phyloP scores from a whole-genome alignment of 2,329 filamentous ascomycete species.

The Fonsecaea pedrosoi region DNA sequence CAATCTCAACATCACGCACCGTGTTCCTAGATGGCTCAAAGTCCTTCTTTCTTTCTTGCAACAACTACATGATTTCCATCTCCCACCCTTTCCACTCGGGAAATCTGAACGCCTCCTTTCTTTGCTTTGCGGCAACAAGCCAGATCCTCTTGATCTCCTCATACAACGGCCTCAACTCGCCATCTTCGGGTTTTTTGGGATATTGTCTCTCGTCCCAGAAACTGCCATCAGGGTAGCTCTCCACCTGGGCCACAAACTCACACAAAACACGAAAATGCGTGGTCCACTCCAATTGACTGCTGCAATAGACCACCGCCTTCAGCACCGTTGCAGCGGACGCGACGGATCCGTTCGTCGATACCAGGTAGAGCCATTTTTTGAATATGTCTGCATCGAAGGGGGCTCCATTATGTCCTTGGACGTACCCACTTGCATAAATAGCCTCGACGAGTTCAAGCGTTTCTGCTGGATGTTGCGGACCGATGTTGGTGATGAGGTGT shows the following conservation, averaged over 20 bases:
- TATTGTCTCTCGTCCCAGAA: constrained; percentile 11
- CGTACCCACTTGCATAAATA: constrained; percentile 31
- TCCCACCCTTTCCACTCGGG: constrained; percentile 17
- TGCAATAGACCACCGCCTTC: constrained; percentile 31
- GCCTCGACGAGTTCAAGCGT: constrained; percentile 28
- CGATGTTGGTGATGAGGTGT: constrained; percentile 16
- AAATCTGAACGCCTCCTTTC: constrained; percentile 12
- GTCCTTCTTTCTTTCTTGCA: background rate
- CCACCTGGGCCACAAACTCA: constrained; percentile 19
- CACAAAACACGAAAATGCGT: constrained; percentile 17
- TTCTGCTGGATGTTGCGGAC: constrained; percentile 16
- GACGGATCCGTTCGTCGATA: constrained; percentile 16
- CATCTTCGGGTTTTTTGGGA: constrained; percentile 8
- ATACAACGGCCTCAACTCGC: background rate
- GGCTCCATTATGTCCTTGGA: constrained; percentile 21
- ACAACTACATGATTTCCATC: background rate
- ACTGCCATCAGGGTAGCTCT: background rate
- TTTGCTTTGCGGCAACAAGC: background rate
- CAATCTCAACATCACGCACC: too few species aligned
- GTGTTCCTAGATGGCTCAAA: background rate
- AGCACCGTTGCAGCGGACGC: constrained; percentile 21
- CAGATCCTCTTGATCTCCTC: constrained; percentile 3
- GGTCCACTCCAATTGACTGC: constrained; percentile 22
- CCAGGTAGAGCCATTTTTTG: constrained; percentile 32
- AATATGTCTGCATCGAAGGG: constrained; percentile 32